Evolutionary conservation across 495 filamentous ascomycete species (phyloP).

Genomic region (Filosporella fistucella): DNA sequence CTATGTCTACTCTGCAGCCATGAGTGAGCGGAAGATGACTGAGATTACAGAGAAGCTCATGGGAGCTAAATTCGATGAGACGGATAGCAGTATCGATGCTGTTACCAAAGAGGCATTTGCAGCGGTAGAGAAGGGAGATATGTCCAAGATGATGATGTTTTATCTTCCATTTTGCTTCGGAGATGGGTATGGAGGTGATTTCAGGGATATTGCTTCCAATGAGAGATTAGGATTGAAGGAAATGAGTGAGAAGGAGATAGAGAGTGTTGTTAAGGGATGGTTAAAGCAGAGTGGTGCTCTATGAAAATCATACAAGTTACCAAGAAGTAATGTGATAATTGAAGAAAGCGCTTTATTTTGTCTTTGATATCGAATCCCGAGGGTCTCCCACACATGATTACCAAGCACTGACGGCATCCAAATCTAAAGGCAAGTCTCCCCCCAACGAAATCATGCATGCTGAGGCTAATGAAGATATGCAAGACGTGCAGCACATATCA

Average conservation of each 20-base stretch:
- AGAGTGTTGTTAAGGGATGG: constrained; percentile 27
- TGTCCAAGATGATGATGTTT: constrained; percentile 5
- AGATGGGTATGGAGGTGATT: constrained; percentile 10
- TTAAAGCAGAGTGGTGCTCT: no score
- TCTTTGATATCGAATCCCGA: no score
- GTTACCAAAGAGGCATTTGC: background rate
- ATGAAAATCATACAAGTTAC: no score
- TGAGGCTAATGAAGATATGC: no score
- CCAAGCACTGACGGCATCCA: no score
- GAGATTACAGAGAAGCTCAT: background rate
- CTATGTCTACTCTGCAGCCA: constrained; percentile 25
- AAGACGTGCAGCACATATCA: no score
- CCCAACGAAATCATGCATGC: no score
- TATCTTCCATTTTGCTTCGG: constrained; percentile 6
- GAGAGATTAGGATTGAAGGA: constrained; percentile 6
- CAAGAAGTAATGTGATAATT: no score
- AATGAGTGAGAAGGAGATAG: constrained; percentile 3
- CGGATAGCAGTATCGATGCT: background rate
- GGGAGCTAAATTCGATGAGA: constrained; percentile 1
- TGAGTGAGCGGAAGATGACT: constrained; percentile 5
- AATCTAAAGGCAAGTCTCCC: no score
- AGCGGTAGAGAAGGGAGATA: background rate
- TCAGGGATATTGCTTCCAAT: background rate
- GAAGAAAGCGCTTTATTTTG: no score
- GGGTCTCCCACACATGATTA: no score